Conservation (phyloP, 345 rosid species). For the Pistacia integerrima region DNA sequence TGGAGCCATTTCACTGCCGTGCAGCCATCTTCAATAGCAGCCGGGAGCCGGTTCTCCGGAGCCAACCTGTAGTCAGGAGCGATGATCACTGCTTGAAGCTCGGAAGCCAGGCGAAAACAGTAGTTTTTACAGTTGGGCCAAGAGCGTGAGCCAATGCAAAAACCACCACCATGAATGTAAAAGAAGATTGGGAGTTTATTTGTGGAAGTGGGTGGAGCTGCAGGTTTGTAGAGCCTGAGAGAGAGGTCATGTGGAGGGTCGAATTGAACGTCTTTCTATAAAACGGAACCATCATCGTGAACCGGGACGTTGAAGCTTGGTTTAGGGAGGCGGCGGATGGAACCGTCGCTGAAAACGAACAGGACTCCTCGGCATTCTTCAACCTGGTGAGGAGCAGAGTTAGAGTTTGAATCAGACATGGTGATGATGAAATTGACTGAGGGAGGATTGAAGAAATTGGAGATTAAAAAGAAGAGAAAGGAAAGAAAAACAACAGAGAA, state of each 20-base stretch:
- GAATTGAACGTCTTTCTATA: slow-evolving; percentile 54
- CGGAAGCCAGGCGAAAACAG: slow-evolving; percentile 44
- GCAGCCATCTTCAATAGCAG: slow-evolving; percentile 55
- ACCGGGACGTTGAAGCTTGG: slow-evolving; percentile 54
- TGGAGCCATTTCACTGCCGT: slow-evolving; percentile 56
- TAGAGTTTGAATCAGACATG: slow-evolving; percentile 13
- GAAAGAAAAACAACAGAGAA: slow-evolving; percentile 4
- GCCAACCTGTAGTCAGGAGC: slow-evolving; percentile 60
- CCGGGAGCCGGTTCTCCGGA: slow-evolving; percentile 62
- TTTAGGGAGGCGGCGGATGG: slow-evolving; percentile 53
- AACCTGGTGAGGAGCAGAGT: slow-evolving; percentile 32
- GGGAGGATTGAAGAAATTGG: background rate
- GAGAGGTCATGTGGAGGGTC: slow-evolving; percentile 38
- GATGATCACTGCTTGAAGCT: slow-evolving; percentile 49
- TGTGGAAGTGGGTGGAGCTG: slow-evolving; percentile 21
- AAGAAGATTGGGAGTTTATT: slow-evolving; percentile 42
- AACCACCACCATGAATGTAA: slow-evolving; percentile 71
- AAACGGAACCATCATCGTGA: slow-evolving; percentile 54
- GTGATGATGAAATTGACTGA: background rate
- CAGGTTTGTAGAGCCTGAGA: slow-evolving; percentile 56
- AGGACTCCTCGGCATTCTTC: slow-evolving; percentile 70
- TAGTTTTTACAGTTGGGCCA: slow-evolving; percentile 65
- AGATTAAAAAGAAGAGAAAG: slow-evolving; percentile 12
- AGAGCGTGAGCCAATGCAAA: slow-evolving; percentile 60
- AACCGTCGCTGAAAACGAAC: slow-evolving; percentile 59